Percentiles rank a stretch among this genome's conserved stretches.
phyloP scores from a whole-genome alignment of 2,329 filamentous ascomycete species.

The Trichoderma sp. region DNA sequence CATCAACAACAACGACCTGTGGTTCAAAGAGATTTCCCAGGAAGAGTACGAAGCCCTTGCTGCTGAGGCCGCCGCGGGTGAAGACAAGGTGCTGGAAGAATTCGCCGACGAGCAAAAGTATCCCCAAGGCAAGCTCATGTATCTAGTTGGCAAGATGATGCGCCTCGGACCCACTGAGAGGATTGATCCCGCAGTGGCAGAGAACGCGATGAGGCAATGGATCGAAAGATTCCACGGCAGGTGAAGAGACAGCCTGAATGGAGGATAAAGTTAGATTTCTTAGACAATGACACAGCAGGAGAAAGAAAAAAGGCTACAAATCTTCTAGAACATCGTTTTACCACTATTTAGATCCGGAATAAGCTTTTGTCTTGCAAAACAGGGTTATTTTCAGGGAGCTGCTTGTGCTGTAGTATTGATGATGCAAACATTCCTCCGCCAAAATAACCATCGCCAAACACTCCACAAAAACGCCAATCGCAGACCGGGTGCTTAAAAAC shows the following conservation, averaged over 20 bases:
- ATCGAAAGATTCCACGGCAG: slow-evolving; percentile 25
- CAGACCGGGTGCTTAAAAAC: neutral
- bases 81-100: slow-evolving; percentile 46
- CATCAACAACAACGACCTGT: slow-evolving; percentile 48
- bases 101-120: slow-evolving; percentile 45
- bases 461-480: neutral
- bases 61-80: slow-evolving; percentile 41
- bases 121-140: slow-evolving; percentile 60
- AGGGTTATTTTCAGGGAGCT: neutral
- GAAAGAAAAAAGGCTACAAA: neutral
- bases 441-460: neutral
- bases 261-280: neutral
- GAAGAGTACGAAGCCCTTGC: slow-evolving; percentile 50
- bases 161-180: slow-evolving; percentile 50
- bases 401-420: neutral
- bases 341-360: neutral
- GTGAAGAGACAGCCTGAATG: neutral
- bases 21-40: slow-evolving; percentile 51
- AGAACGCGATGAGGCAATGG: slow-evolving; percentile 43
- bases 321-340: neutral
- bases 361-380: neutral
- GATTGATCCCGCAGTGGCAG: slow-evolving; percentile 52
- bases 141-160: slow-evolving; percentile 59
- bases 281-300: neutral
- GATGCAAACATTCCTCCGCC: neutral